Evolutionary conservation across 371 early-diverging fungal species (phyloP), one percentile per base, ranked within the genome.

Genomic region (Lichtheimia ramosa): DNA sequence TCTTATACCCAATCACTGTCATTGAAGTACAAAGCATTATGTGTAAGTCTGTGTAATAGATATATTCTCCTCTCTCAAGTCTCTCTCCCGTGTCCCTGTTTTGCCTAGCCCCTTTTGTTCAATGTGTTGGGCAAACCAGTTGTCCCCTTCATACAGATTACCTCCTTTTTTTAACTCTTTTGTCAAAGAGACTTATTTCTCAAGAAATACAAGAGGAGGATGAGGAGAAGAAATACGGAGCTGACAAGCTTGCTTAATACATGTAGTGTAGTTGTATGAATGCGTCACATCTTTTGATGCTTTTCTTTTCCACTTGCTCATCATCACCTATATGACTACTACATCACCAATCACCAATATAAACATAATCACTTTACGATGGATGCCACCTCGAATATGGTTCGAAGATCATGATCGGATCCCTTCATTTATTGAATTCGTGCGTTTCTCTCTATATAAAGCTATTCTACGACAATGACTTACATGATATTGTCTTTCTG

Each of bases 361-460:
- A 49, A 66, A 59, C 43, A 62, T 75, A 20, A 64, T 66, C 18
- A 75, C 62, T 56, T 49, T 65, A 27, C 62, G 73, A 48, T 75
- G 75, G 75, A 63, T 59, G 51, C 70, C 75, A 14, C 73, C 75
- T 43, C 66, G 60, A 53, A 16, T 71, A 24, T 46, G 70, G 2
- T 59, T 58, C 3, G 52, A 56, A 25, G 68, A 61, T 34, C 25
- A 67, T 57, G 70, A 68, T 61, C 48, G 56, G 46, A 43, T 65
- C 4, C 21, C 51, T 14, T 43, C 53, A 5, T 46, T 74, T 14
- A 58, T 63, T 27, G 56, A 63, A 42, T 46, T 71, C 60, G 74
- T 74, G 34, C 34, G 71, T 50, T 54, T 18, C 39, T 40, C 23
- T 14, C 16, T 13, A 43, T 15, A 41, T 16, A 28, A 58, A 34